Conservation (phyloP, 352 stramenopile genomes). For the Labyrinthula sp. region DNA sequence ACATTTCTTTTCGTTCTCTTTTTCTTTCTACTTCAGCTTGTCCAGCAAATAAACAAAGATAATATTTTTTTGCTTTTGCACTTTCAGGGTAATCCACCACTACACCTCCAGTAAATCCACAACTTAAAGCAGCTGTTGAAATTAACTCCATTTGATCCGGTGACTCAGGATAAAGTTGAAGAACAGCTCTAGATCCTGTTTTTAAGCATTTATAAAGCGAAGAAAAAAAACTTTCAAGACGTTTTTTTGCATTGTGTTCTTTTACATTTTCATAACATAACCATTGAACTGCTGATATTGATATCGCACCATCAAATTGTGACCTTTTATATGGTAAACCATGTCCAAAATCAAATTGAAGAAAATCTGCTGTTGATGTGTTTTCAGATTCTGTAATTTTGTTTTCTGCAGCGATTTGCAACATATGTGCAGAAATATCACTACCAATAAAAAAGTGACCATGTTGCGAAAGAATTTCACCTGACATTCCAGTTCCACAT, state of each 20-base stretch:
- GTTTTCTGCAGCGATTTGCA: conserved; percentile 85
- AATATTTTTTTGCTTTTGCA: conserved; percentile 99
- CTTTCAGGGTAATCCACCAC: conserved; percentile 98
- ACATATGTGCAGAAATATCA: conserved; percentile 90
- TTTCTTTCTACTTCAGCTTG: conserved; percentile 34
- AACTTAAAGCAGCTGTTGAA: conserved; percentile 57
- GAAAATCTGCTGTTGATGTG: conserved; percentile 39
- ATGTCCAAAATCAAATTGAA: conserved; percentile 88
- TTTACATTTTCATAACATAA: conserved; percentile 96
- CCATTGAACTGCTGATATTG: conserved; percentile 98
- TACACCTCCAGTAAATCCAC: conserved; percentile 74
- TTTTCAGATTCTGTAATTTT: conserved; percentile 44
- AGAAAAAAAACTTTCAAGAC: conserved; percentile 87
- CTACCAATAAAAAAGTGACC: conserved; percentile 90
- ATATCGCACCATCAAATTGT: conserved; percentile 95
- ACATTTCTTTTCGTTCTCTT: conserved; percentile 43
- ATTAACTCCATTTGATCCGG: conserved; percentile 72
- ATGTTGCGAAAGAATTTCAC: conserved; percentile 36
- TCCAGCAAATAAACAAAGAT: conserved; percentile 82
- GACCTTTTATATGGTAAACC: conserved; percentile 86
- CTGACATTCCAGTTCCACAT: conserved; percentile 82
- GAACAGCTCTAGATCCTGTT: conserved; percentile 61
- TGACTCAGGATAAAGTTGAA: conserved; percentile 96
- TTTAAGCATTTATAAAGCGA: conserved; percentile 58
- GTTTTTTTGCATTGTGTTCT: conserved; percentile 69